phyloP scores from a whole-genome alignment of 2,329 filamentous ascomycete species.

The Calonectria ilicicola region DNA sequence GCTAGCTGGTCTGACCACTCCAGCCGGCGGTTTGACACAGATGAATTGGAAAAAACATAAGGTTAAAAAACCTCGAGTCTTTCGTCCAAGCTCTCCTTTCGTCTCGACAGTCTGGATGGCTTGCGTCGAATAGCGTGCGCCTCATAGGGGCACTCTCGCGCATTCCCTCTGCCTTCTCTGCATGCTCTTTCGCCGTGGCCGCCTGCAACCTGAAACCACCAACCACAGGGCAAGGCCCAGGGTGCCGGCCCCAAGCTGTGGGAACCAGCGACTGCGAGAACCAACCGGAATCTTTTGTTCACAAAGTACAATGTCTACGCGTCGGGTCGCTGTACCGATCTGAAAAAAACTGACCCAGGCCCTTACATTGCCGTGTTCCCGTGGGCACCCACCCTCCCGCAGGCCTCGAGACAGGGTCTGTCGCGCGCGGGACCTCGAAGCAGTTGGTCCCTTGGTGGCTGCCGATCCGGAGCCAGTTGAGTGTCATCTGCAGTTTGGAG shows the following conservation, averaged over 20 bases:
- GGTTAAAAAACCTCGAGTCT: neutral
- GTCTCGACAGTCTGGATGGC: neutral
- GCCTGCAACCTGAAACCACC: slow-evolving; percentile 43
- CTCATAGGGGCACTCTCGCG: neutral
- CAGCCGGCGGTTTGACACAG: neutral
- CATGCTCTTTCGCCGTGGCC: neutral
- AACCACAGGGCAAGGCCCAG: neutral
- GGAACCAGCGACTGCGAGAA: neutral
- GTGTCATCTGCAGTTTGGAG: slow-evolving; percentile 11
- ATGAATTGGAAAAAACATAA: neutral
- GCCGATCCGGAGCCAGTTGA: neutral
- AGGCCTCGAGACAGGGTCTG: slow-evolving; percentile 9
- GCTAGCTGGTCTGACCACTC: neutral
- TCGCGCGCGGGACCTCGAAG: neutral
- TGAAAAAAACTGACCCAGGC: slow-evolving; percentile 18
- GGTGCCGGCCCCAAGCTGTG: neutral
- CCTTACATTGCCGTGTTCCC: slow-evolving; percentile 24
- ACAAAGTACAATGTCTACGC: neutral
- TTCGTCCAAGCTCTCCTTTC: neutral
- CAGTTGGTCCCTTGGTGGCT: slow-evolving; percentile 10
- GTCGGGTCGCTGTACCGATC: slow-evolving; percentile 35
- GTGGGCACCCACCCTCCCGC: neutral
- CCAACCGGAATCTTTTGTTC: slow-evolving; percentile 25
- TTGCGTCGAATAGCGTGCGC: neutral
- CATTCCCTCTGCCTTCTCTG: neutral